Conservation (phyloP, 371 early-diverging fungal species). For the Mucor racemosus region DNA sequence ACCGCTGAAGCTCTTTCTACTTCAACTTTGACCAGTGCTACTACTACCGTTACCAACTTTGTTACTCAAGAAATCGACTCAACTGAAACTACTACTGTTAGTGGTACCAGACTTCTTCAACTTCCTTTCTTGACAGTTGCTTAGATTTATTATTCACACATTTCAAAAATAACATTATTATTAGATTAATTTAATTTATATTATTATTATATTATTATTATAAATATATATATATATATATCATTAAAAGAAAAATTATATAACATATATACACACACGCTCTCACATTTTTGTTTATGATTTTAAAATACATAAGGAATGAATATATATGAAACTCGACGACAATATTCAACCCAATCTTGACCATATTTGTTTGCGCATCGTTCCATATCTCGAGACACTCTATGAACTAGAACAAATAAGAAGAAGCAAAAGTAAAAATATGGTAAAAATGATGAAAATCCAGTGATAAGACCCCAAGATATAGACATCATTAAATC, state of each 20-base stretch:
- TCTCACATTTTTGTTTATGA: neutral
- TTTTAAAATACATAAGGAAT: conserved; percentile 69
- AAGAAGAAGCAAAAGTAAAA: conserved; percentile 87
- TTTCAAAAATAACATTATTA: neutral
- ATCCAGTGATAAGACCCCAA: conserved; percentile 83
- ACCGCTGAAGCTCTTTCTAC: neutral
- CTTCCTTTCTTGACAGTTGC: conserved; percentile 18
- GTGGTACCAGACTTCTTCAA: conserved; percentile 8
- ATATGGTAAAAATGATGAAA: conserved; percentile 77
- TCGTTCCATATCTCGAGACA: conserved; percentile 77
- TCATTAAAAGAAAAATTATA: conserved; percentile 7
- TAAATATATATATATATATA: conserved; percentile 4
- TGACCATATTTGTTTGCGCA: conserved; percentile 85
- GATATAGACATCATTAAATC: conserved; percentile 84
- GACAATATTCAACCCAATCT: conserved; percentile 86
- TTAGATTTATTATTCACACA: neutral
- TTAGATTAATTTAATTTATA: conserved; percentile 13
- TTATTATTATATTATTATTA: conserved; percentile 12
- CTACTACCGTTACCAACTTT: neutral
- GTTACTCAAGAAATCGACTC: neutral
- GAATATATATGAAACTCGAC: conserved; percentile 78
- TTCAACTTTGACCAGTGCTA: neutral
- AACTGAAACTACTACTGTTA: neutral
- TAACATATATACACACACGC: neutral
- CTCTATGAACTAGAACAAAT: conserved; percentile 80